Percentiles rank a stretch among this genome's conserved stretches.
Conservation (phyloP, 768 basidiomycete genomes). For the Amylocystis lapponica region DNA sequence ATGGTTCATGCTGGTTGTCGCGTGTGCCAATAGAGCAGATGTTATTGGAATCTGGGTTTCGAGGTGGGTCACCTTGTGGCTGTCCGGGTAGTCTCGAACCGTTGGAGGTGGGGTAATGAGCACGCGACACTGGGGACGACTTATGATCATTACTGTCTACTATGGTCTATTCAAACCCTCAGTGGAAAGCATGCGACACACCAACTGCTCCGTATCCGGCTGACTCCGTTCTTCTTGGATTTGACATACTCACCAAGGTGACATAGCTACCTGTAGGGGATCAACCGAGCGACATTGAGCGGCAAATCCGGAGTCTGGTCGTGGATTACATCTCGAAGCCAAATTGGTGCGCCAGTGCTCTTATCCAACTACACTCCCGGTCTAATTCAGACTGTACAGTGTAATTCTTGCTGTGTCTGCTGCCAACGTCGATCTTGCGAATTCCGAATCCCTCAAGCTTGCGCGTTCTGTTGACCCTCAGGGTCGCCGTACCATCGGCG, state of each 20-base stretch:
- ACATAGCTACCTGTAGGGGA: slow-evolving; percentile 88
- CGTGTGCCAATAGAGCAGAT: too few relatives aligned
- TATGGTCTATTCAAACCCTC: too few relatives aligned
- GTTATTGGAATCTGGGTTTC: too few relatives aligned
- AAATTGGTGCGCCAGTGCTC: slow-evolving; percentile 62
- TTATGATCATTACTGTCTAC: too few relatives aligned
- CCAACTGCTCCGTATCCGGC: too few relatives aligned
- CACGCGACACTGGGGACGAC: too few relatives aligned
- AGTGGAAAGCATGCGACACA: too few relatives aligned
- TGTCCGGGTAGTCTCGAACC: too few relatives aligned
- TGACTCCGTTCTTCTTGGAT: too few relatives aligned
- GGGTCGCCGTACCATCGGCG: slow-evolving; percentile 93
- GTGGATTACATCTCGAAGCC: slow-evolving; percentile 95
- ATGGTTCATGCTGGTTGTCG: too few relatives aligned
- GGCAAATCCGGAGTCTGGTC: slow-evolving; percentile 93
- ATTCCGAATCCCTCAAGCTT: slow-evolving; percentile 95
- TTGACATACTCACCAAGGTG: not conserved
- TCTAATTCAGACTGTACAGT: slow-evolving; percentile 33
- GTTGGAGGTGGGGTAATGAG: too few relatives aligned
- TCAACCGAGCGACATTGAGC: slow-evolving; percentile 96
- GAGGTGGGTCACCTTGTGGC: too few relatives aligned
- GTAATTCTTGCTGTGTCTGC: slow-evolving; percentile 96
- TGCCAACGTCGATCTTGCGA: slow-evolving; percentile 97
- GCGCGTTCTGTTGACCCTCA: slow-evolving; percentile 94
- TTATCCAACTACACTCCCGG: not conserved